Percentiles rank a stretch among this genome's conserved stretches.
These are phyloP conservation scores for Coffea humblotiana DNA, from an alignment of 305 asterid species.

Conservation along the genomic window DNA sequence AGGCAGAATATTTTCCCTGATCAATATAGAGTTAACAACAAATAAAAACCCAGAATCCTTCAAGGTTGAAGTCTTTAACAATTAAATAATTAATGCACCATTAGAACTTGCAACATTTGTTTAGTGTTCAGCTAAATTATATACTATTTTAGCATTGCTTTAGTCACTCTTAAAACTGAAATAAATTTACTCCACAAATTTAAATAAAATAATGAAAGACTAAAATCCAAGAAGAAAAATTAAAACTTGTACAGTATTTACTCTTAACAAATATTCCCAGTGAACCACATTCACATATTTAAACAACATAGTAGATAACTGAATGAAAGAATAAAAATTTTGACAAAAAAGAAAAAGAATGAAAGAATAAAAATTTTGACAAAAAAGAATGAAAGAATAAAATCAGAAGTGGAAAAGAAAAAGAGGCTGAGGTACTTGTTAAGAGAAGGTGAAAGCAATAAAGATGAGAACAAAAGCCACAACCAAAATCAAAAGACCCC, in stretches of 20 bases:
- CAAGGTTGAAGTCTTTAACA: neutral
- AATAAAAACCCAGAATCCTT: neutral
- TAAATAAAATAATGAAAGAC: neutral
- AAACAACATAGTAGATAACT: neutral
- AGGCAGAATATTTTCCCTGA: neutral
- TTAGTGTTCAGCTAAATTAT: neutral
- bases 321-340: neutral
- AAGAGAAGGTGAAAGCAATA: constrained; percentile 34
- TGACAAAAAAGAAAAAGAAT: too few relatives aligned
- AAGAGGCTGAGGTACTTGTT: constrained; percentile 23
- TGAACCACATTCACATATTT: constrained; percentile 11
- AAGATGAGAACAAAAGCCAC: constrained; percentile 32
- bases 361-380: too few relatives aligned
- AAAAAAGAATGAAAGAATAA: neutral
- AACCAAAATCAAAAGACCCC: constrained; percentile 30
- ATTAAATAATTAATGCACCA: neutral
- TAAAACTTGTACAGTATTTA: neutral
- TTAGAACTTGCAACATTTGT: neutral
- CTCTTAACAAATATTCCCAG: neutral
- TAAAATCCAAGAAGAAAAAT: neutral
- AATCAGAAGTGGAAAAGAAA: neutral
- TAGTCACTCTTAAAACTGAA: neutral
- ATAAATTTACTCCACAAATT: neutral
- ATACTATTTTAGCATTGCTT: neutral
- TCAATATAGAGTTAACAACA: too few relatives aligned